These are phyloP conservation scores for Isatis tinctoria DNA, from an alignment of 345 rosid genomes.

Conservation along the genomic window DNA sequence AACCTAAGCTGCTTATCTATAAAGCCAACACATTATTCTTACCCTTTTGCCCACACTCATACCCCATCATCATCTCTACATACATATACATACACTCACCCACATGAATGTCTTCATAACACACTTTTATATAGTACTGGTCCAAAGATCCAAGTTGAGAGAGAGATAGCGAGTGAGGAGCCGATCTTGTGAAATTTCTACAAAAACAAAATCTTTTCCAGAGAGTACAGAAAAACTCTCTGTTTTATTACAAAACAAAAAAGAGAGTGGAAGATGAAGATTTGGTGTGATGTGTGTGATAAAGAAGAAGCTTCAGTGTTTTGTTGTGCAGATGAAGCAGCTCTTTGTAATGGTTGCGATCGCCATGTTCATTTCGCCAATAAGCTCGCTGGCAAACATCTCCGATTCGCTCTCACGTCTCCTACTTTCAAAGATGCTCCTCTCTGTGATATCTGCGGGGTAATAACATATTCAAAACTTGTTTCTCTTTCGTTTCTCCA, in stretches of 20 bases:
- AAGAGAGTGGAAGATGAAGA: slow-evolving; percentile 47
- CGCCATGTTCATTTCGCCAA: slow-evolving; percentile 66
- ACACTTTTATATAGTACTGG: slow-evolving; percentile 23
- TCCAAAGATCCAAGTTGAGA: slow-evolving; percentile 24
- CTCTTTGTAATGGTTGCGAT: slow-evolving; percentile 69
- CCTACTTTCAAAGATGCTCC: slow-evolving; percentile 54
- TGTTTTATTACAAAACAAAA: background rate
- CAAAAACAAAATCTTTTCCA: background rate
- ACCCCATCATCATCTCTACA: slow-evolving; percentile 27
- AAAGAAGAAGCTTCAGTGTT: slow-evolving; percentile 53
- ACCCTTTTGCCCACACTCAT: slow-evolving; percentile 30
- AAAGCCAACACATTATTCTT: slow-evolving; percentile 34
- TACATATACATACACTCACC: slow-evolving; percentile 7
- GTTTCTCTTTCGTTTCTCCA: background rate
- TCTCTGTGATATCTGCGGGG: slow-evolving; percentile 80
- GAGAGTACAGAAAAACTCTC: background rate
- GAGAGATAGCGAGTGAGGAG: background rate
- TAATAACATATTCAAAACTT: background rate
- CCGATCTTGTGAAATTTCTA: background rate
- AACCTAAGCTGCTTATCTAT: slow-evolving; percentile 32
- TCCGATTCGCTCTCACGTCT: slow-evolving; percentile 52
- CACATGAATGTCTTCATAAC: slow-evolving; percentile 8
- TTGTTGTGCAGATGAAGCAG: slow-evolving; percentile 80
- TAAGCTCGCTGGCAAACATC: slow-evolving; percentile 61
- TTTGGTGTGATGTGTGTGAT: slow-evolving; percentile 68